phyloP scores from a whole-genome alignment of 1,284 basidiomycete genomes.

The Pyrrhoderma lamaoense region DNA sequence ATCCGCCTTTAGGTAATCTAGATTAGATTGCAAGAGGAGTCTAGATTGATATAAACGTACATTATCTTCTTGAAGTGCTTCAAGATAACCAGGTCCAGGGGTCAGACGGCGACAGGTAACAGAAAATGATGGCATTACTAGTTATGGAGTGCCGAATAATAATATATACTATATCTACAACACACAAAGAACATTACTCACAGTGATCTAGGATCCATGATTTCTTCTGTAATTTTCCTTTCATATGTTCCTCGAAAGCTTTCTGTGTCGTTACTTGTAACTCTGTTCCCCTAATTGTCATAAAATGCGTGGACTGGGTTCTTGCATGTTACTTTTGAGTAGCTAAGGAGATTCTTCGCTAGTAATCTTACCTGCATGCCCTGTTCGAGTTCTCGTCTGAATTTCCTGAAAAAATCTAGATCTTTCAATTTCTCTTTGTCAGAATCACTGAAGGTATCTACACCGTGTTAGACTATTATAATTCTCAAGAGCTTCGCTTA shows the following conservation, averaged over 20 bases:
- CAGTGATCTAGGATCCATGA: constrained; percentile 52
- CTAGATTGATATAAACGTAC: constrained; percentile 26
- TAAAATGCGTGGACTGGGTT: constrained; percentile 37
- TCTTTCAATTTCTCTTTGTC: constrained; percentile 47
- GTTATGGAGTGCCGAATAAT: too few relatives aligned
- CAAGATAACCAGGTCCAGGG: constrained; percentile 58
- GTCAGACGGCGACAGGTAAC: constrained; percentile 55
- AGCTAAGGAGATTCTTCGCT: neutral
- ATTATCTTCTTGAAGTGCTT: constrained; percentile 53
- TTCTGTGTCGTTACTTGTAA: constrained; percentile 35
- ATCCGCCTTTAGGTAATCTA: constrained; percentile 35
- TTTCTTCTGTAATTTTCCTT: constrained; percentile 42
- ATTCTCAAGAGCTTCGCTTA: neutral
- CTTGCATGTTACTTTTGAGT: neutral
- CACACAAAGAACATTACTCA: constrained; percentile 21
- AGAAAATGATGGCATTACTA: constrained; percentile 52
- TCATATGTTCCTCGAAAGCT: constrained; percentile 42
- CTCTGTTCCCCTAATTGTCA: constrained; percentile 37
- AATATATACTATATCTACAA: neutral
- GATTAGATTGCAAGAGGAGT: neutral
- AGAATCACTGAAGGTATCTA: constrained; percentile 45
- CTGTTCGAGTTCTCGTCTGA: constrained; percentile 42
- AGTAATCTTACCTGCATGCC: constrained; percentile 41
- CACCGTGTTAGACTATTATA: neutral
- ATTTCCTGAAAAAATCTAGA: constrained; percentile 40